A percentile compares a stretch with the other conserved stretches of the same genome.
Evolutionary conservation across 768 basidiomycete genomes (phyloP).

Genomic region (Roridomyces roridus): DNA sequence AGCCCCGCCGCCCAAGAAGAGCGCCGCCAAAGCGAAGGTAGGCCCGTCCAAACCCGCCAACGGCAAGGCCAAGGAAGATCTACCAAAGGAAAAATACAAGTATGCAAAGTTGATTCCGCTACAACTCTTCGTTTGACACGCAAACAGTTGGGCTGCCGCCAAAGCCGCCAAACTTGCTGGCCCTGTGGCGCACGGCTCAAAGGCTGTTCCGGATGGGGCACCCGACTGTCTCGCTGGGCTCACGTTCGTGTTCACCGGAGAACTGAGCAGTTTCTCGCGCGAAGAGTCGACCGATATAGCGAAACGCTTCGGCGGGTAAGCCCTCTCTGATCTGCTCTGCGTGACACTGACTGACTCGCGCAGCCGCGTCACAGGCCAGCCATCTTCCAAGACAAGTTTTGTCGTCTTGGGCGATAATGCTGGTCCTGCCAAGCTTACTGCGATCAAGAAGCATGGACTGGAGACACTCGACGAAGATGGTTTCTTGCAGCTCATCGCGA

Average conservation of each 20-base stretch:
- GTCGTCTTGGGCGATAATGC: constrained; percentile 90
- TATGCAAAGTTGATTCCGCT: constrained; percentile 8
- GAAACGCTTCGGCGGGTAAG: constrained; percentile 92
- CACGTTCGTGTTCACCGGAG: constrained; percentile 95
- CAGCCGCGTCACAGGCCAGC: constrained; percentile 86
- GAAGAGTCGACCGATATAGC: constrained; percentile 88
- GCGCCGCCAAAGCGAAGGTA: constrained; percentile 13
- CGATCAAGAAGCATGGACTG: constrained; percentile 82
- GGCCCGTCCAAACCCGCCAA: constrained; percentile 19
- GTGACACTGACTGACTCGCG: neutral
- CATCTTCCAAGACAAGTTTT: constrained; percentile 88
- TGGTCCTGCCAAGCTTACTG: constrained; percentile 86
- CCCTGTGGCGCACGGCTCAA: constrained; percentile 69
- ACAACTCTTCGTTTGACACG: neutral
- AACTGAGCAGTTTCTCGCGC: constrained; percentile 83
- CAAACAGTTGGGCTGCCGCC: constrained; percentile 52
- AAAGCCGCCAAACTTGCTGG: constrained; percentile 68
- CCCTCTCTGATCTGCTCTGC: constrained; percentile 10
- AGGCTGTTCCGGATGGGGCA: constrained; percentile 73
- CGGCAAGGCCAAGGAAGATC: constrained; percentile 11
- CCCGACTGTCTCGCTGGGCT: constrained; percentile 83
- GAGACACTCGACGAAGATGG: constrained; percentile 85
- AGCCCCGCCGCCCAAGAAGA: constrained; percentile 27
- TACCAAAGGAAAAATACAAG: constrained; percentile 32
- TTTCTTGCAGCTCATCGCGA: constrained; percentile 83